Percentiles rank a stretch among this genome's conserved stretches.
Conservation (phyloP, 345 rosid genomes). For the Pseudoturritis turrita region DNA sequence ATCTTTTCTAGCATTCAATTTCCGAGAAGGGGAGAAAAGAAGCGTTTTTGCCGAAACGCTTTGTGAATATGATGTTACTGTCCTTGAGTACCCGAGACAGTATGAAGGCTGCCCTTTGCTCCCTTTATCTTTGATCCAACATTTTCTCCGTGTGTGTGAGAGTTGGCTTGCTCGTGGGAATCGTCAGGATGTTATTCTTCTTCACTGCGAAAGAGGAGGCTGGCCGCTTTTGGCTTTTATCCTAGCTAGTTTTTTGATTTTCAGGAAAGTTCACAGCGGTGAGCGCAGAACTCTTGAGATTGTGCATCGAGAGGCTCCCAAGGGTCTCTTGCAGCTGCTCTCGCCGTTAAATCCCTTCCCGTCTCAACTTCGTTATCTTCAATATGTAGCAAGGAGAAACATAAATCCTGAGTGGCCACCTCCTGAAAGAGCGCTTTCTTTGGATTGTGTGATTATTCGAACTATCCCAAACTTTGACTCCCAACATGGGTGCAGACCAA, state of each 20-base stretch:
- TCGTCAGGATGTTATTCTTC: constrained; percentile 73
- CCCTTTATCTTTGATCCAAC: constrained; percentile 79
- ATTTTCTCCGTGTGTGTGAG: constrained; percentile 84
- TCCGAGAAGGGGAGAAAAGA: constrained; percentile 77
- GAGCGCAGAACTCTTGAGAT: constrained; percentile 86
- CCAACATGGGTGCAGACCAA: constrained; percentile 89
- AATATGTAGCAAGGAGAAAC: constrained; percentile 85
- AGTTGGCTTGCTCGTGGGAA: constrained; percentile 77
- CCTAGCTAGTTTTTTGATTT: constrained; percentile 75
- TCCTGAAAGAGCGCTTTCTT: constrained; percentile 87
- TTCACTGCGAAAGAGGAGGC: constrained; percentile 96
- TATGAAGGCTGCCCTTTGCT: constrained; percentile 95
- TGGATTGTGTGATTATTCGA: constrained; percentile 88
- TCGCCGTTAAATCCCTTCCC: constrained; percentile 95
- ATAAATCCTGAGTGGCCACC: constrained; percentile 97
- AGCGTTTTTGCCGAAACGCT: constrained; percentile 70
- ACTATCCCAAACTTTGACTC: constrained; percentile 85
- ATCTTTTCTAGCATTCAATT: constrained; percentile 76
- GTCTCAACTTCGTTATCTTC: constrained; percentile 95
- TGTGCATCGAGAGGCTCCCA: constrained; percentile 96
- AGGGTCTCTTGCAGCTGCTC: constrained; percentile 81
- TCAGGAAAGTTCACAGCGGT: constrained; percentile 69
- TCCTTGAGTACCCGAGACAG: constrained; percentile 88
- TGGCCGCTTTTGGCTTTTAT: constrained; percentile 95
- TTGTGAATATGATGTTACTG: constrained; percentile 76